Conservation (phyloP, 139 green algal genomes). For the Helicosporidium sp. region DNA sequence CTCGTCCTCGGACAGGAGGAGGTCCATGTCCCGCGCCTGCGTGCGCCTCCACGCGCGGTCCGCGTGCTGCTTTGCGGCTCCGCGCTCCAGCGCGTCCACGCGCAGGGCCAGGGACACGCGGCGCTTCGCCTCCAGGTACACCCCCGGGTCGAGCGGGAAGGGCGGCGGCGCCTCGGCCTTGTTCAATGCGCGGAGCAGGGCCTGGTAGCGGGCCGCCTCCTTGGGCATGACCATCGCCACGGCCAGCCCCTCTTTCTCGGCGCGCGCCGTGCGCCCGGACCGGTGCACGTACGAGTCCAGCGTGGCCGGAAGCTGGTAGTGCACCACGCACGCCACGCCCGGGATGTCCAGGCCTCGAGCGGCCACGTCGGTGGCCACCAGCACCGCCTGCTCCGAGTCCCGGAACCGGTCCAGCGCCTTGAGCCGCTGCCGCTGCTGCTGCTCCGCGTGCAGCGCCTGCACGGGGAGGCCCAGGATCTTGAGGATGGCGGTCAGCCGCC, state of each 20-base stretch:
- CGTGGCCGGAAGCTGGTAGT: constrained; percentile 85
- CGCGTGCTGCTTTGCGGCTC: constrained; percentile 32
- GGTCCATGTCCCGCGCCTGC: constrained; percentile 27
- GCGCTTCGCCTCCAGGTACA: constrained; percentile 13
- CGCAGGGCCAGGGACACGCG: constrained; percentile 28
- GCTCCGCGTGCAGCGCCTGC: constrained; percentile 37
- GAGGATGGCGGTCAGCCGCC: constrained; percentile 62
- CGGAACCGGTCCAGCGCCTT: constrained; percentile 84
- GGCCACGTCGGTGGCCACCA: constrained; percentile 92
- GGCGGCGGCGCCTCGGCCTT: constrained; percentile 18
- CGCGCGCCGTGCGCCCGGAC: constrained; percentile 68
- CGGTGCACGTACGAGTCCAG: constrained; percentile 92
- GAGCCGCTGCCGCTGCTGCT: constrained; percentile 84
- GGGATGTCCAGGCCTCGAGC: constrained; percentile 79
- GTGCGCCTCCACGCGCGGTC: constrained; percentile 31
- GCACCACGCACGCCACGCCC: constrained; percentile 47
- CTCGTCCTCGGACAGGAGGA: constrained; percentile 17
- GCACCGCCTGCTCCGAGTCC: constrained; percentile 32
- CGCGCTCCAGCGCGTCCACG: constrained; percentile 42
- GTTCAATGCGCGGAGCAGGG: constrained; percentile 24
- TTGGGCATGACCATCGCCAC: constrained; percentile 54
- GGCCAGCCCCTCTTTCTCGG: constrained; percentile 38
- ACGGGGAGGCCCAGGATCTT: constrained; percentile 54
- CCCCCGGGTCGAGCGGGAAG: constrained; percentile 44
- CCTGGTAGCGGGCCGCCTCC: constrained; percentile 39